Conservation (phyloP, 1,284 basidiomycete species). For the Amylostereum chailletii region DNA sequence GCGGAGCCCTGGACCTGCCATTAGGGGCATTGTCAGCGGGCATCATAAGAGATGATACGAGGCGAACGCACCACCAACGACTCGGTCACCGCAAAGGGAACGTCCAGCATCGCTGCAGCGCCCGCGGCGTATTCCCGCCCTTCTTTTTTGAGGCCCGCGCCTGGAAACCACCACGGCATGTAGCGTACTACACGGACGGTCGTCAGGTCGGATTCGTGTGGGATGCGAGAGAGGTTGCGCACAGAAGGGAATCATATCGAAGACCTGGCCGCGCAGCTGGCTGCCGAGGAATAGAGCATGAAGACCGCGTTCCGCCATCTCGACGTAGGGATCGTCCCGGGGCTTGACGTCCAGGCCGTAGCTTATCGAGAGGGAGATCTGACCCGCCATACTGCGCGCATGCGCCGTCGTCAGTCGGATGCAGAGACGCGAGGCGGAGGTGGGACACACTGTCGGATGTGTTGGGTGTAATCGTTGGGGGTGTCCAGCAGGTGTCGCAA, state of each 20-base stretch:
- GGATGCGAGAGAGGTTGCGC: neutral
- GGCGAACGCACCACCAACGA: neutral
- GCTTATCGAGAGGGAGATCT: neutral
- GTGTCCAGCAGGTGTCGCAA: neutral
- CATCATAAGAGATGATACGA: neutral
- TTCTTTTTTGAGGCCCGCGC: conserved; percentile 5
- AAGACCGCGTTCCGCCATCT: neutral
- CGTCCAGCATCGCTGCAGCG: neutral
- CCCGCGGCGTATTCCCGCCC: neutral
- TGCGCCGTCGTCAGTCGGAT: too few species aligned
- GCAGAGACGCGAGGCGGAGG: too few species aligned
- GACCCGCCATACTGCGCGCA: neutral
- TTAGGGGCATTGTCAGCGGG: neutral
- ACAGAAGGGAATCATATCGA: neutral
- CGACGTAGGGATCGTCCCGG: neutral
- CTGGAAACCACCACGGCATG: conserved; percentile 10
- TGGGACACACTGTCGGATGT: neutral
- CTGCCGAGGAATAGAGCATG: neutral
- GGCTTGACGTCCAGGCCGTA: neutral
- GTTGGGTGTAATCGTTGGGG: neutral
- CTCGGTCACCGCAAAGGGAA: neutral
- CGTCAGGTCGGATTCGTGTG: neutral
- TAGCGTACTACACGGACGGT: conserved; percentile 3
- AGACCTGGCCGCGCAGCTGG: neutral
- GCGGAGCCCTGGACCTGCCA: neutral